These are phyloP conservation scores for Capsicum chinense DNA, from an alignment of 257 asterid species.

Conservation along the genomic window DNA sequence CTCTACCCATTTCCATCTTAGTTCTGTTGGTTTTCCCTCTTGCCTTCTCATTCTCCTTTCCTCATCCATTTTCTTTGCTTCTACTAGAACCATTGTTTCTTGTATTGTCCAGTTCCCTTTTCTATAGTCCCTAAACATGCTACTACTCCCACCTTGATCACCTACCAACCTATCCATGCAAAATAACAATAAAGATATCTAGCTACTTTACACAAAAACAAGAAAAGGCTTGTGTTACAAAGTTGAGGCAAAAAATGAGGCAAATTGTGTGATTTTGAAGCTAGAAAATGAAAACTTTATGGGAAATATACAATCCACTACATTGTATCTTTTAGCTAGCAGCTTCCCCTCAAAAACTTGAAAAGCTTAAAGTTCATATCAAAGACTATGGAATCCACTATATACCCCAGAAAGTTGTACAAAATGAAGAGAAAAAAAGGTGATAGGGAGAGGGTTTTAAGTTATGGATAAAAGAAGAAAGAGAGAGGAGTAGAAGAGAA, in stretches of 20 bases:
- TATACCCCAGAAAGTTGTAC: background rate
- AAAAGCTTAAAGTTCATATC: constrained; percentile 33
- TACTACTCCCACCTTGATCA: constrained; percentile 35
- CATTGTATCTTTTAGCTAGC: background rate
- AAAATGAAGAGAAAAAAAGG: background rate
- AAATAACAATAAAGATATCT: constrained; percentile 16
- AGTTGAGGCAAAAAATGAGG: background rate
- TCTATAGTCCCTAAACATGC: constrained; percentile 66
- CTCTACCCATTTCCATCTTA: constrained; percentile 97
- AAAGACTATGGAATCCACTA: constrained; percentile 37
- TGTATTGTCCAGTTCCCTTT: constrained; percentile 94
- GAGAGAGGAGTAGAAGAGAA: constrained; percentile 21
- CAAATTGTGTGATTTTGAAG: background rate
- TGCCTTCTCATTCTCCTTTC: constrained; percentile 73
- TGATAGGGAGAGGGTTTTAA: background rate
- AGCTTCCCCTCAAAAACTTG: constrained; percentile 19
- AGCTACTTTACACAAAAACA: constrained; percentile 18
- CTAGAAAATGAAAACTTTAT: background rate
- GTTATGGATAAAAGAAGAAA: constrained; percentile 5
- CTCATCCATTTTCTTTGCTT: constrained; percentile 89
- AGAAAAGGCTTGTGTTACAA: background rate
- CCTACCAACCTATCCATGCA: constrained; percentile 58
- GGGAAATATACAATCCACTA: background rate
- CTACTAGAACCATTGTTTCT: constrained; percentile 80
- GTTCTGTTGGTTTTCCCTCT: constrained; percentile 73